Conservation (phyloP, 2,329 filamentous ascomycete genomes). For the Fusarium sp. region DNA sequence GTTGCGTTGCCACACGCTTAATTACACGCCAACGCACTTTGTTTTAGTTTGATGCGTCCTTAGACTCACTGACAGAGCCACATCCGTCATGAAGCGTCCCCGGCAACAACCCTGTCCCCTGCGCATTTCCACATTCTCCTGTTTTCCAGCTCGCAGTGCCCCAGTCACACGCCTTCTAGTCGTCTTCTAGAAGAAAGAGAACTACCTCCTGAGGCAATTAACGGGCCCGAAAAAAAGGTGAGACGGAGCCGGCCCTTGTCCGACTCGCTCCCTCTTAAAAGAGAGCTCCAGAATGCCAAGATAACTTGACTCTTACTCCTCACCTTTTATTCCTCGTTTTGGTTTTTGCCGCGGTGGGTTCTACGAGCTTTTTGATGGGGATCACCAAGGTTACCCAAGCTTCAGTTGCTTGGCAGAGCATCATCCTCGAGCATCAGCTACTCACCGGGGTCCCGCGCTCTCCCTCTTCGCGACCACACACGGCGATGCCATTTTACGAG, state of each 20-base stretch:
- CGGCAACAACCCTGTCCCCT: constrained; percentile 13
- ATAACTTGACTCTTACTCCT: constrained; percentile 4
- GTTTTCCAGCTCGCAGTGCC: background rate
- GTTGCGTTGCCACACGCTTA: background rate
- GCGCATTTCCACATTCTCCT: constrained; percentile 1
- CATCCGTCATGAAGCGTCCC: background rate
- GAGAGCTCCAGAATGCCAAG: constrained; percentile 10
- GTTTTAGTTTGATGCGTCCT: constrained; percentile 1
- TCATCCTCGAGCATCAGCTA: background rate
- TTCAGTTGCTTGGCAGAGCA: constrained; percentile 11
- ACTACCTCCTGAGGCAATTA: constrained; percentile 3
- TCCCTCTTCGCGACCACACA: background rate
- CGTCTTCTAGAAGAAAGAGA: constrained; percentile 38
- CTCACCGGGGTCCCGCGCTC: background rate
- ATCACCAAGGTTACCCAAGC: constrained; percentile 1
- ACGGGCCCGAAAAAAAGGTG: background rate
- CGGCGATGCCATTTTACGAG: constrained; percentile 9
- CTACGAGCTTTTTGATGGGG: background rate
- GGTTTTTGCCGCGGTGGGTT: constrained; percentile 7
- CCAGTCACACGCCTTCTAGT: constrained; percentile 29
- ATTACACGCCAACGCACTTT: background rate
- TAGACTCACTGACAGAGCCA: background rate
- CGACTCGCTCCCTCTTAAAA: constrained; percentile 19
- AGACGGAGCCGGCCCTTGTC: constrained; percentile 8
- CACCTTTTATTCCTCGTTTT: background rate